Percentiles rank a stretch among this genome's conserved stretches.
phyloP scores from a whole-genome alignment of 306 rosid genomes.

The Trichosanthes cucumerina region DNA sequence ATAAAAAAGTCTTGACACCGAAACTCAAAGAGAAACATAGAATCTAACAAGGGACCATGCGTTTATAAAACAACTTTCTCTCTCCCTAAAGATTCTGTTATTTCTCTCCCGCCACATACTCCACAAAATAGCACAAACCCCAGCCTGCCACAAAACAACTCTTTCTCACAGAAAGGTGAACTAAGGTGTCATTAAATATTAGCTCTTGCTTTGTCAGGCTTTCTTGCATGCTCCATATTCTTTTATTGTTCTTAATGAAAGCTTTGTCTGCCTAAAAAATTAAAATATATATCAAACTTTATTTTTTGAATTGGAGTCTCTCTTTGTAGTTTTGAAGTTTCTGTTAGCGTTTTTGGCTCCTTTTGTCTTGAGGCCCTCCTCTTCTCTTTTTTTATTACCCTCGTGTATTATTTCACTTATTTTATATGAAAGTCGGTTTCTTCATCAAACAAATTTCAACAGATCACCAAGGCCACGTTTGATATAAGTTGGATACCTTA shows the following conservation, averaged over 20 bases:
- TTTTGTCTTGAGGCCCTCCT: background rate
- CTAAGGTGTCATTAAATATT: constrained; percentile 16
- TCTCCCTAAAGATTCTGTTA: too few species aligned
- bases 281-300: background rate
- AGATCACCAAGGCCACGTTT: background rate
- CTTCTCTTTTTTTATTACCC: background rate
- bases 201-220: background rate
- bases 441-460: background rate
- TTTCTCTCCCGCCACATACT: too few species aligned
- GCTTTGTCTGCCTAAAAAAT: background rate
- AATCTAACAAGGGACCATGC: too few species aligned
- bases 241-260: background rate
- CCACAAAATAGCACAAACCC: too few species aligned
- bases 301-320: background rate
- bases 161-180: too few species aligned
- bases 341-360: background rate
- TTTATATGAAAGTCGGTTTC: background rate
- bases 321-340: background rate
- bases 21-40: too few species aligned
- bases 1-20: too few species aligned
- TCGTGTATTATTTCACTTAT: background rate
- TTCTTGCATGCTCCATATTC: background rate
- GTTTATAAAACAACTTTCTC: too few species aligned
- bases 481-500: background rate
- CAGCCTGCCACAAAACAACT: too few species aligned